Evolutionary conservation across 1,139 yeast genomes (phyloP), one percentile per base, ranked within the genome.

Genomic region (Blastobotrys malaysiensis): DNA sequence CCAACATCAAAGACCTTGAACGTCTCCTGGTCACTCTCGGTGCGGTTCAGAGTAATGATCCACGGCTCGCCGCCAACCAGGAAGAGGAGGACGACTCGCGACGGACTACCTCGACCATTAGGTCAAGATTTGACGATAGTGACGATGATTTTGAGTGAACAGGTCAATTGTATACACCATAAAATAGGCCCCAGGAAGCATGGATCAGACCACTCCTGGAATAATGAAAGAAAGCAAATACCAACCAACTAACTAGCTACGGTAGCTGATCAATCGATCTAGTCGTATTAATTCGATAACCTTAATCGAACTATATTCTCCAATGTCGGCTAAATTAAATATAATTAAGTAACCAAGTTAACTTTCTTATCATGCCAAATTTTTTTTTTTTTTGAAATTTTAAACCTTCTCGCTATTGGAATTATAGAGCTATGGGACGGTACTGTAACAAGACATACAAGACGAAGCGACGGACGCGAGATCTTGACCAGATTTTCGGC

Each of bases 401-500:
- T 20, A 48, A 36, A 6, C 21, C 13, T 9, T 44, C 26, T 26
- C 48, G 31, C 31, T 26, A 26, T 26, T 26, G 24, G 2, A 19
- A 27, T 9, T 36, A 43, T 13, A 7, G 19, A 55, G 71, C 56
- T 49, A 89, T 89, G 97, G 96, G 96, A 55, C 82, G 95, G 75
- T 87, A 87, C 67, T 83, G 91, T 59, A 90, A 86, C 21, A 85
- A 76, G 66, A 72, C 82, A 76, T 71, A 68, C 58, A 71, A 71
- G 60, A 71, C 75, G 27, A 70, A 67, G 61, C 59, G 75, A 49
- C 63, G 63, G 46, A 61, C 68, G 3, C 55, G 90, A 68, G 97
- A 90, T 65, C 75, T 88, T 61, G 99, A 93, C 69, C 82, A 86
- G 65, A 86, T 93, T 61, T 62, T 71, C 50, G 82, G 86, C 66